Evolutionary conservation across 2,329 filamentous ascomycete genomes (phyloP).

Genomic region (Zymoseptoria tritici): DNA sequence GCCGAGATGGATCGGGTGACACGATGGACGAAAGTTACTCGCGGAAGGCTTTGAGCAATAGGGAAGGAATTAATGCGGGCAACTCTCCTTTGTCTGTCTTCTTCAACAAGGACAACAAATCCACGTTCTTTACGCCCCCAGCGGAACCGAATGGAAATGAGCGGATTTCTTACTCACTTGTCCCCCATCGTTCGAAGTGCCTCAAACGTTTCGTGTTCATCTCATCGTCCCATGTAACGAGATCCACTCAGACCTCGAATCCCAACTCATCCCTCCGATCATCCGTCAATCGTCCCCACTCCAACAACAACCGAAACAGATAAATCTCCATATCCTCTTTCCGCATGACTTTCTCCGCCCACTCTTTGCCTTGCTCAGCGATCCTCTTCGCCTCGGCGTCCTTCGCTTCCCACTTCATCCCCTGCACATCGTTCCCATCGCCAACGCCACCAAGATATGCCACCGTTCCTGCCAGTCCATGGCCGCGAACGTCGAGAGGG

Average conservation of each 20-base stretch:
- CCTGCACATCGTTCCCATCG: conserved; percentile 37
- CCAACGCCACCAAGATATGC: conserved; percentile 63
- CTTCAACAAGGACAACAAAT: too few relatives aligned
- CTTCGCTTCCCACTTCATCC: conserved; percentile 15
- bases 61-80: too few relatives aligned
- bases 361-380: conserved; percentile 56
- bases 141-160: too few relatives aligned
- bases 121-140: too few relatives aligned
- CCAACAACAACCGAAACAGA: conserved; percentile 66
- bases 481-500: conserved; percentile 65
- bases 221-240: background rate
- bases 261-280: conserved; percentile 47
- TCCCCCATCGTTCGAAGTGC: too few relatives aligned
- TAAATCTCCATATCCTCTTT: conserved; percentile 75
- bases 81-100: too few relatives aligned
- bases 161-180: too few relatives aligned
- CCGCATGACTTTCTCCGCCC: conserved; percentile 56
- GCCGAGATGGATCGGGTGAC: too few relatives aligned
- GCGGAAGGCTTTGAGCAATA: too few relatives aligned
- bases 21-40: too few relatives aligned
- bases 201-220: too few relatives aligned
- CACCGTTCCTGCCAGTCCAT: conserved; percentile 65
- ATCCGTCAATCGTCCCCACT: conserved; percentile 66
- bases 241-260: conserved; percentile 10
- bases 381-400: conserved; percentile 53